Base-by-base conservation (phyloP, 23 red algal genomes). In the Gracilaria caudata region DNA sequence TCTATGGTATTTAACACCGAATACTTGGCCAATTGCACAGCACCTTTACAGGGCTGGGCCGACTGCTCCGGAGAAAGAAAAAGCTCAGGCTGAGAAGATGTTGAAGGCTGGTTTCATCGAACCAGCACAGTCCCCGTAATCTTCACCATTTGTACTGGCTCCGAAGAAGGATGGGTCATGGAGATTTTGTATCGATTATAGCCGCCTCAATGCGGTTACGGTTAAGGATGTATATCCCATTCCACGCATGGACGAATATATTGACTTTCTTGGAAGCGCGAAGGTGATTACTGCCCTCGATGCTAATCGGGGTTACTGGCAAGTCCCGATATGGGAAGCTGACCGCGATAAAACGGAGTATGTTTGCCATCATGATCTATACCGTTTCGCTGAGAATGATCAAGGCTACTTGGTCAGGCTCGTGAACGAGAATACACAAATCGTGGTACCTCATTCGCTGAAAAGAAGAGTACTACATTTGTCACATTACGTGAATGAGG, bases 151-250 rank as follows among this genome's bases (percentile, higher is more conserved):
- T 7, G 61, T 66, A 4, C 19, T 36, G 19, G 61, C 17, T 66
- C 61, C 32, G 61, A 66, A 66, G 19, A 9, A 8, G 29, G 61
- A 66, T 66, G 61, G 61, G 36, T 35, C 61, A 10, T 66, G 61
- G 30, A 26, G 29, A 19, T 66, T 66, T 17, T 66, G 61, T 30
- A 66, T 33, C 61, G 61, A 66, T 14, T 66, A 66, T 2, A 4
- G 61, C 9, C 21, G 23, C 7, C 23, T 66, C 8, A 66, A 66
- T 35, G 61, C 26, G 29, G 26, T 36, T 19, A 66, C 32, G 7
- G 30, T 66, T 3, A 33, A 36, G 6, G 61, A 66, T 66, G 61
- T 36, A 30, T 66, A 66, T 30, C 61, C 29, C 6, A 66, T 66
- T 9, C 61, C 32, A 7, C 61, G 13, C 6, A 66, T 37, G 61